Conservation (phyloP, 768 basidiomycete genomes). For the Agrocybe chaxingu region DNA sequence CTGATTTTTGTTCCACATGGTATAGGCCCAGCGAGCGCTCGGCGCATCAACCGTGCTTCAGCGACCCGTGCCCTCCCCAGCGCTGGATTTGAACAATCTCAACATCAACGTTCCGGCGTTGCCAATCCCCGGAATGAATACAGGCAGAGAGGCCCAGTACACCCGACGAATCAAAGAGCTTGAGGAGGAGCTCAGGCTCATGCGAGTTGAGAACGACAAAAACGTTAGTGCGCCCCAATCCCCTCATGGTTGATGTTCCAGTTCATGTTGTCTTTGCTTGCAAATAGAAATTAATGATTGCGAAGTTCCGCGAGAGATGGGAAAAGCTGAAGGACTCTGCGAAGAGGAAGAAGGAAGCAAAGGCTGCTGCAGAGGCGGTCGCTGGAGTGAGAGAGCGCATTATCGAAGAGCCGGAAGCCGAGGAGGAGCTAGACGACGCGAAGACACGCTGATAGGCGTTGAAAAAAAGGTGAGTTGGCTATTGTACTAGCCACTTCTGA, state of each 20-base stretch:
- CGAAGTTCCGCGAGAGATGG: slow-evolving; percentile 83
- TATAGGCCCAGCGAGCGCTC: slow-evolving; percentile 77
- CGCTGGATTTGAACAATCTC: slow-evolving; percentile 48
- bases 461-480: not conserved
- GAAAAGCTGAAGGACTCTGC: slow-evolving; percentile 87
- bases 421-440: slow-evolving; percentile 42
- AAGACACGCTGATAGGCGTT: slow-evolving; percentile 16
- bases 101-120: slow-evolving; percentile 57
- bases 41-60: slow-evolving; percentile 61
- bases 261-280: slow-evolving; percentile 11
- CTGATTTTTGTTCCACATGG: not conserved
- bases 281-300: slow-evolving; percentile 75
- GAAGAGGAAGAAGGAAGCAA: slow-evolving; percentile 80
- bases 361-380: slow-evolving; percentile 47
- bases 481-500: not conserved
- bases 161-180: slow-evolving; percentile 71
- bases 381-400: slow-evolving; percentile 62
- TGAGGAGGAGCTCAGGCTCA: slow-evolving; percentile 68
- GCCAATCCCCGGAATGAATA: slow-evolving; percentile 45
- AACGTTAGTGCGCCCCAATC: slow-evolving; percentile 46
- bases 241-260: not conserved
- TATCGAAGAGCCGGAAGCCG: slow-evolving; percentile 65
- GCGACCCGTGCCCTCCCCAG: slow-evolving; percentile 33
- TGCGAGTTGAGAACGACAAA: slow-evolving; percentile 76
- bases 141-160: slow-evolving; percentile 54